A percentile compares a stretch with the other conserved stretches of the same genome.
Evolutionary conservation across 345 rosid species (phyloP).

Genomic region (Aurinia saxatilis): DNA sequence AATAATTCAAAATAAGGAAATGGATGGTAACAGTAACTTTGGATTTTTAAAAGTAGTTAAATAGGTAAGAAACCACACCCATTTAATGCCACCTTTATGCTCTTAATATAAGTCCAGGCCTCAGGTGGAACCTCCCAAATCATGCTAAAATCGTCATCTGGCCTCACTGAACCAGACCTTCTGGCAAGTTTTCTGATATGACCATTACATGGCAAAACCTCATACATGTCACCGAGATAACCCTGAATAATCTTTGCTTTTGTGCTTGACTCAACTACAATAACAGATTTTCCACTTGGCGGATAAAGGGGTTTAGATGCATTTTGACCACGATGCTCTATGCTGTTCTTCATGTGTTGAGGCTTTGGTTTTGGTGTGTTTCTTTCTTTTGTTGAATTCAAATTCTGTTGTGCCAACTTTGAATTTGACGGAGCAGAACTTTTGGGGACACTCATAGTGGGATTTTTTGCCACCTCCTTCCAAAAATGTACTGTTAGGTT

Average conservation of each 20-base stretch:
- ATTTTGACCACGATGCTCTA: conserved; percentile 35
- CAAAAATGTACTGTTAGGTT: conserved; percentile 38
- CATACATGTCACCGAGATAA: conserved; percentile 83
- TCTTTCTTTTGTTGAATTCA: conserved; percentile 29
- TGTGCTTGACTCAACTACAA: conserved; percentile 88
- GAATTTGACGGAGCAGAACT: conserved; percentile 34
- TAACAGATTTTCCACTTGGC: conserved; percentile 70
- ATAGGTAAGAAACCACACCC: conserved; percentile 43
- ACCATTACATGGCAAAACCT: conserved; percentile 94
- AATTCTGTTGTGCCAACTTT: conserved; percentile 34
- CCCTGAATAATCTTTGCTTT: conserved; percentile 94
- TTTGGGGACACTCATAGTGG: conserved; percentile 17
- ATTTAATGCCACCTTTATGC: conserved; percentile 79
- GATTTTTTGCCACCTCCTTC: conserved; percentile 24
- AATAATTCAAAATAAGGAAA: neutral
- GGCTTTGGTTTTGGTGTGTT: conserved; percentile 29
- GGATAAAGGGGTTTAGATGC: conserved; percentile 61
- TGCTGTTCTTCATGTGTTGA: conserved; percentile 31
- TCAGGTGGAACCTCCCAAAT: conserved; percentile 98
- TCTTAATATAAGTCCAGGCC: conserved; percentile 97
- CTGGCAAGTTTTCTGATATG: conserved; percentile 96
- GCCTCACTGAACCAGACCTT: conserved; percentile 95
- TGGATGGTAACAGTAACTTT: neutral
- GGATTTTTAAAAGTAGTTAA: neutral
- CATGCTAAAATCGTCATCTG: conserved; percentile 96